These are phyloP conservation scores for Pouteria glomerata DNA, from an alignment of 148 eudicot species.

Conservation along the genomic window DNA sequence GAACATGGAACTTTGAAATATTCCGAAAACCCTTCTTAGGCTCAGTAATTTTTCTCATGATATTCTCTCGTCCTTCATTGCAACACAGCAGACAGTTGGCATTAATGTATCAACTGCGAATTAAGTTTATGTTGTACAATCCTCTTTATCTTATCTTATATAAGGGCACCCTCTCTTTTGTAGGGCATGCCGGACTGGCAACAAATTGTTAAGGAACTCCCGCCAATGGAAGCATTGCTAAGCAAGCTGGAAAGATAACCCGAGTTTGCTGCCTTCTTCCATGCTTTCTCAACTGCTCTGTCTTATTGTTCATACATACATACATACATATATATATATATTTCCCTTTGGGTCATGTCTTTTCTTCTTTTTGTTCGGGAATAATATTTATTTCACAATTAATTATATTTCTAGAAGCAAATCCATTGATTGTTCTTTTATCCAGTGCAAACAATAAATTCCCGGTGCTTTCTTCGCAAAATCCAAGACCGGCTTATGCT, in stretches of 20 bases:
- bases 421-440: too few relatives aligned
- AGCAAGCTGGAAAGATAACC: slow-evolving; percentile 88
- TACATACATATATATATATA: too few relatives aligned
- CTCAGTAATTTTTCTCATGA: not conserved
- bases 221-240: slow-evolving; percentile 68
- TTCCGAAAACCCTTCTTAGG: not conserved
- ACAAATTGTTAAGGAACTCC: slow-evolving; percentile 74
- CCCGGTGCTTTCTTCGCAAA: too few relatives aligned
- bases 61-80: not conserved
- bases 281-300: not conserved
- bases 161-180: not conserved
- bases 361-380: not conserved
- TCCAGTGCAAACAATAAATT: too few relatives aligned
- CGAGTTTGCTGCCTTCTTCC: not conserved
- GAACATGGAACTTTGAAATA: not conserved
- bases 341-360: not conserved
- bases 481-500: too few relatives aligned
- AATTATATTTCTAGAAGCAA: too few relatives aligned
- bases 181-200: slow-evolving; percentile 99
- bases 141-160: too few relatives aligned
- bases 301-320: not conserved
- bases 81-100: not conserved
- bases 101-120: not conserved
- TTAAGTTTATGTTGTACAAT: too few relatives aligned
- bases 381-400: not conserved